Percentiles rank a stretch among this genome's conserved stretches.
Evolutionary conservation across 2,329 filamentous ascomycete genomes (phyloP).

Genomic region (Cercospora beticola): DNA sequence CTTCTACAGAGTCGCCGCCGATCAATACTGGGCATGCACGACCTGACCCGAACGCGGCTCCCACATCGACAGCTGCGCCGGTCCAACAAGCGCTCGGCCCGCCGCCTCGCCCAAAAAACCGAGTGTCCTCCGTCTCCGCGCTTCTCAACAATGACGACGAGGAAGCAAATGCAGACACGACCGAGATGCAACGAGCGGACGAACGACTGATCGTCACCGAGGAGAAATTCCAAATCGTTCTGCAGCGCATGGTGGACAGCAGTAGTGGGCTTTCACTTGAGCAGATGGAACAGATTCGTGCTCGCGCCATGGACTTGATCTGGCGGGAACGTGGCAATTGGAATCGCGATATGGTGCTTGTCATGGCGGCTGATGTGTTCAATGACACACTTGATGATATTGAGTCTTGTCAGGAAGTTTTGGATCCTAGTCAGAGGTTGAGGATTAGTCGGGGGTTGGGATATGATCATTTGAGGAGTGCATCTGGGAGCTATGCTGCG

Average conservation of each 20-base stretch:
- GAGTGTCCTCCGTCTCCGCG: conserved; percentile 39
- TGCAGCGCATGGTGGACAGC: conserved; percentile 62
- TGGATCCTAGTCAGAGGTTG: conserved; percentile 42
- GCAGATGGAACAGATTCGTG: conserved; percentile 91
- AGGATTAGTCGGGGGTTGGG: background rate
- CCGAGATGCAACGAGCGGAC: background rate
- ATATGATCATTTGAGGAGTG: background rate
- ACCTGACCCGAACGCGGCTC: conserved; percentile 12
- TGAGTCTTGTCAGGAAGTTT: conserved; percentile 51
- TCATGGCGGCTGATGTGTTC: conserved; percentile 66
- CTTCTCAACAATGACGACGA: conserved; percentile 43
- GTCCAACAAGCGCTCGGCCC: conserved; percentile 28
- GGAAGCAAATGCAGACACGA: background rate
- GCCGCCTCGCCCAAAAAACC: conserved; percentile 33
- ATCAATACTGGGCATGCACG: conserved; percentile 33
- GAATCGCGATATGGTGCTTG: conserved; percentile 75
- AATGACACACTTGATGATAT: conserved; percentile 73
- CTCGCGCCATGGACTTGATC: conserved; percentile 83
- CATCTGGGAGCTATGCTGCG: background rate
- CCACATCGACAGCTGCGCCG: conserved; percentile 33
- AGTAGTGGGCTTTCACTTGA: conserved; percentile 83
- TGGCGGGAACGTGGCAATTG: conserved; percentile 79
- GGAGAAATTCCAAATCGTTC: conserved; percentile 56
- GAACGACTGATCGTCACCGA: conserved; percentile 48
- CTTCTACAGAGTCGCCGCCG: conserved; percentile 38